Evolutionary conservation across 2,329 filamentous ascomycete species (phyloP), one percentile per base, ranked within the genome.

Genomic region (Sclerotinia spermophila): DNA sequence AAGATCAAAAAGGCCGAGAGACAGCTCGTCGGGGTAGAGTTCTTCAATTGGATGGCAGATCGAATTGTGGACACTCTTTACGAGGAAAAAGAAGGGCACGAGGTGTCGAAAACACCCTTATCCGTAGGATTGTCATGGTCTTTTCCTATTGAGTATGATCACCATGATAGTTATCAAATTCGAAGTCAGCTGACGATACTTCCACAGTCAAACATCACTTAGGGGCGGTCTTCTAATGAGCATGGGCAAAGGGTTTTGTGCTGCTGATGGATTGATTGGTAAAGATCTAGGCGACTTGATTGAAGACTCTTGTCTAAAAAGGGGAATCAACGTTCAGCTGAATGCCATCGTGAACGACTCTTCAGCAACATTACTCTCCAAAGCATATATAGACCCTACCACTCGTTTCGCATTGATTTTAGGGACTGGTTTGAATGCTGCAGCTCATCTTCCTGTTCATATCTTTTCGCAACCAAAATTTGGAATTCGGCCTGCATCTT

Each of bases 11-110:
- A 82, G 40, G 79, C 83, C 30, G 81, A 90, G 68, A 90, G 88
- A 79, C 81, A 81, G 71, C 82, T 90, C 1, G 82, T 85, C 72
- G 89, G 89, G 24, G 84, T 84, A 75, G 82, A 79, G 0, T 90
- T 91, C 76, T 92, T 91, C 74, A 84, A 89, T 77, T 92, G 89
- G 89, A 89, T 91, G 84, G 89, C 88, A 0, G 81, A 82, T 56
- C 84, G 83, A 73, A 89, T 91, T 75, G 78, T 82, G 67, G 85
- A 89, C 64, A 88, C 87, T 1, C 80, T 91, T 17, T 79, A 81
- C 10, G 81, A 81, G 58, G 84, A 83, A 27, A 76, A 82, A 33
- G 80, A 81, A 59, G 78, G 75, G 58, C 77, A 79, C 7, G 81
- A 82, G 35, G 79, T 81, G 44, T 75, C 73, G 15, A 66, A 74